Percentiles rank a stretch among this genome's conserved stretches.
Conservation (phyloP, 192 early-diverging fungal species). For the Coemansia sp. region DNA sequence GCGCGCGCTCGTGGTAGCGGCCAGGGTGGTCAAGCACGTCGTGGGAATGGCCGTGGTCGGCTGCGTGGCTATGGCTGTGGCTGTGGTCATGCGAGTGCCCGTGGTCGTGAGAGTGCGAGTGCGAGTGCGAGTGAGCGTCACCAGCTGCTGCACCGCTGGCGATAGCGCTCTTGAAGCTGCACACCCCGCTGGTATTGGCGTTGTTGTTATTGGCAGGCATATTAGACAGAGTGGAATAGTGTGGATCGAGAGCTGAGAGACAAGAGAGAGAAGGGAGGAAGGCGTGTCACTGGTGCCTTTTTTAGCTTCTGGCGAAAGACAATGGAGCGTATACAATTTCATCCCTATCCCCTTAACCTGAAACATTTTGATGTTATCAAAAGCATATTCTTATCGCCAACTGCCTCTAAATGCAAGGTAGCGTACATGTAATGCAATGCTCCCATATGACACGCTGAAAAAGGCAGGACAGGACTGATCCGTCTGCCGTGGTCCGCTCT, state of each 20-base stretch:
- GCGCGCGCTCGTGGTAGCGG: conserved; percentile 71
- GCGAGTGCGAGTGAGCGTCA: background rate
- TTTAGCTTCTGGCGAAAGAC: background rate
- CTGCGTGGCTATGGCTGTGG: conserved; percentile 57
- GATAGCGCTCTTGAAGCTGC: conserved; percentile 41
- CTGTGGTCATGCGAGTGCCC: conserved; percentile 27
- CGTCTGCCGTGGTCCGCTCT: background rate
- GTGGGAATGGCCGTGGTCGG: conserved; percentile 89
- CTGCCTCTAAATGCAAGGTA: background rate
- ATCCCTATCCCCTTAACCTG: background rate
- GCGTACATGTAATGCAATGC: background rate
- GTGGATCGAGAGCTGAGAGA: background rate
- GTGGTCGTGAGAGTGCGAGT: conserved; percentile 33
- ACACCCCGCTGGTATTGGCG: conserved; percentile 19
- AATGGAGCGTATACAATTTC: background rate
- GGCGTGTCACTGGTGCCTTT: background rate
- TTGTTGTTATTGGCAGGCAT: conserved; percentile 8
- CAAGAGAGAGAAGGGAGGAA: background rate
- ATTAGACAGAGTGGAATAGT: background rate
- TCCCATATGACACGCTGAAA: background rate
- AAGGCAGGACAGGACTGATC: background rate
- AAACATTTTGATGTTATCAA: background rate
- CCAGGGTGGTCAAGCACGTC: conserved; percentile 91
- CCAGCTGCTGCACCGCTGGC: conserved; percentile 6
- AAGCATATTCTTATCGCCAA: background rate